Conservation (phyloP, 2,329 filamentous ascomycete genomes). For the Colletotrichum navitas region DNA sequence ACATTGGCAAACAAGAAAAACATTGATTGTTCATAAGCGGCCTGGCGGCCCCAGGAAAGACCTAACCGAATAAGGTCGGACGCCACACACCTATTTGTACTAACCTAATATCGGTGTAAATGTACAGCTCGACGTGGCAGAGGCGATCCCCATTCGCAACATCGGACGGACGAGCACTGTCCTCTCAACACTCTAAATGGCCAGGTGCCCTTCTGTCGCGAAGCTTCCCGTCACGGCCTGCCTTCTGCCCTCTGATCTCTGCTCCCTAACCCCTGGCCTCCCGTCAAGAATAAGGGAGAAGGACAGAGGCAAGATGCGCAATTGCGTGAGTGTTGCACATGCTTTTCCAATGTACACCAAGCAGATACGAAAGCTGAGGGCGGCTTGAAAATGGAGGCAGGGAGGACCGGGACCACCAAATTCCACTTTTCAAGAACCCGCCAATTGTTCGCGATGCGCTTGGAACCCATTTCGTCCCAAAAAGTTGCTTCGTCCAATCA, state of each 20-base stretch:
- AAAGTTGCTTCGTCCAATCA: conserved; percentile 33
- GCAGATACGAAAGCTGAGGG: background rate
- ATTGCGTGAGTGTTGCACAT: background rate
- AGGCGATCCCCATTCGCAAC: conserved; percentile 9
- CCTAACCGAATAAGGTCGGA: conserved; percentile 6
- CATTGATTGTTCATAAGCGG: background rate
- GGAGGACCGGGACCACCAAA: conserved; percentile 21
- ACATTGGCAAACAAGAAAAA: background rate
- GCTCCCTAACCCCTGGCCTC: background rate
- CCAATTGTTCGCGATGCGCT: conserved; percentile 25
- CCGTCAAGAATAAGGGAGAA: background rate
- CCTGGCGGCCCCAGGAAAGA: background rate
- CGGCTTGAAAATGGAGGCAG: background rate
- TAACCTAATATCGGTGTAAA: background rate
- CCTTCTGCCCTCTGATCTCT: background rate
- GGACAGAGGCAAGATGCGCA: background rate
- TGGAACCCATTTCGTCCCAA: conserved; percentile 27
- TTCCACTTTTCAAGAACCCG: conserved; percentile 24
- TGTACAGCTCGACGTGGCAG: background rate
- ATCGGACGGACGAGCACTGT: conserved; percentile 30
- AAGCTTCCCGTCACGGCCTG: background rate
- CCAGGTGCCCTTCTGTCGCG: background rate
- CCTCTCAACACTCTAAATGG: background rate
- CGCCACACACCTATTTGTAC: background rate
- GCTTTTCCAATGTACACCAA: background rate